A percentile compares a stretch with the other conserved stretches of the same genome.
These are phyloP conservation scores for Solanum hybrid DNA, from an alignment of 305 asterid species.

Conservation along the genomic window DNA sequence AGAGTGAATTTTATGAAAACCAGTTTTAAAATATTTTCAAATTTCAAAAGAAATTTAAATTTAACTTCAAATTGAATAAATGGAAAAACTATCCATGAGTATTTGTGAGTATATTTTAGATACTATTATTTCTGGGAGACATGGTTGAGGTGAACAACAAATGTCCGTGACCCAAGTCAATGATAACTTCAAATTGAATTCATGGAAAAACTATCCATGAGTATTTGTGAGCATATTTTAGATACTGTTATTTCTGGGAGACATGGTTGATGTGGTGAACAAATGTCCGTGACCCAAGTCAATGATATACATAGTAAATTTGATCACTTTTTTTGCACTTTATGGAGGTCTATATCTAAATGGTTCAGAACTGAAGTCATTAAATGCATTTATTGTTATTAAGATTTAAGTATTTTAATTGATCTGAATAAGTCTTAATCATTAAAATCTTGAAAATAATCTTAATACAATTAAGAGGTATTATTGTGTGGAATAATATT, in stretches of 20 bases:
- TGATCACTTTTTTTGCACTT: too few species aligned
- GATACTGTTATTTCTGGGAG: background rate
- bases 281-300: background rate
- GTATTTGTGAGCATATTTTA: too few species aligned
- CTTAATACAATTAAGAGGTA: too few species aligned
- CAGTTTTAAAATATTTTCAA: background rate
- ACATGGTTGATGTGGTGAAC: background rate
- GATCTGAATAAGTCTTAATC: too few species aligned
- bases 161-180: background rate
- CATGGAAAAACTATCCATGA: background rate
- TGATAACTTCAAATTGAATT: background rate
- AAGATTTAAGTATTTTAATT: too few species aligned
- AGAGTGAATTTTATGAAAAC: background rate
- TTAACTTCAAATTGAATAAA: background rate
- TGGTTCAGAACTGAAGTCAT: too few species aligned
- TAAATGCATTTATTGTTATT: too few species aligned
- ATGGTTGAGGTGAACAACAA: background rate
- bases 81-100: background rate
- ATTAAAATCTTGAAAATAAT: too few species aligned
- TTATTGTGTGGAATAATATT: too few species aligned
- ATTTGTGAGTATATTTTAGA: background rate
- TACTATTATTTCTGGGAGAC: background rate
- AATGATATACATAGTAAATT: too few species aligned
- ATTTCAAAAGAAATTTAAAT: too few species aligned
- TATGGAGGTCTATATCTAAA: too few species aligned